Evolutionary conservation across 2,329 filamentous ascomycete species (phyloP).

Genomic region (Fusarium oxysporum): DNA sequence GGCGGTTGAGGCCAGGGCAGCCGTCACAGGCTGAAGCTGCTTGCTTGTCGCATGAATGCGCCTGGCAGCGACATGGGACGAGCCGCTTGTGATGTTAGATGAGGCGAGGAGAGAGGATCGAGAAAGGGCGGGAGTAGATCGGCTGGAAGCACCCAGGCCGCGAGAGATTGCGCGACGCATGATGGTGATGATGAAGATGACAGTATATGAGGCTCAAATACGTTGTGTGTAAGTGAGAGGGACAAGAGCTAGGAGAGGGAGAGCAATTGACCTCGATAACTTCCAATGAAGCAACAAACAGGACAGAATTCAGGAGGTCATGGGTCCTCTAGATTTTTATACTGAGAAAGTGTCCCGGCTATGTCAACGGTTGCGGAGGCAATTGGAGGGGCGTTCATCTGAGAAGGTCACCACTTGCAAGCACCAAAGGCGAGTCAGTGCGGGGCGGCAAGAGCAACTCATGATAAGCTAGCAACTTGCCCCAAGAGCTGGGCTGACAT

Average conservation of each 20-base stretch:
- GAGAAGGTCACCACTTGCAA: slow-evolving; percentile 15
- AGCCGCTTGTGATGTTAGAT: slow-evolving; percentile 51
- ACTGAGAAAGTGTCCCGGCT: slow-evolving; percentile 22
- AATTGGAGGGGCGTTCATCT: slow-evolving; percentile 15
- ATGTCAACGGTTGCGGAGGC: slow-evolving; percentile 34
- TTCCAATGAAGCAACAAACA: slow-evolving; percentile 25
- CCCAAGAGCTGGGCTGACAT: slow-evolving; percentile 3
- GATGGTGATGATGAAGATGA: slow-evolving; percentile 27
- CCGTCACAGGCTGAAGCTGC: slow-evolving; percentile 63
- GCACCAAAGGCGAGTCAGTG: slow-evolving; percentile 17
- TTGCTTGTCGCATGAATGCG: slow-evolving; percentile 68
- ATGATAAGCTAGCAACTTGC: slow-evolving; percentile 31
- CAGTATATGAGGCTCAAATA: background rate
- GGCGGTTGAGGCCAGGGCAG: slow-evolving; percentile 65
- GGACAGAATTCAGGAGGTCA: slow-evolving; percentile 10
- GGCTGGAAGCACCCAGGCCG: slow-evolving; percentile 52
- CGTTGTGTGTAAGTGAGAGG: background rate
- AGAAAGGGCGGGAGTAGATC: slow-evolving; percentile 44
- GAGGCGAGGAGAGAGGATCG: slow-evolving; percentile 49
- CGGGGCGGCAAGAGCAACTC: slow-evolving; percentile 29
- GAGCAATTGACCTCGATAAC: slow-evolving; percentile 22
- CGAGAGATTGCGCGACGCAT: slow-evolving; percentile 62
- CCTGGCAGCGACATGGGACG: slow-evolving; percentile 58
- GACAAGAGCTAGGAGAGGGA: background rate
- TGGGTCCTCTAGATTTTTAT: slow-evolving; percentile 31